phyloP scores from a whole-genome alignment of 75 land plant genomes.

The Adiantum capillusveneris region DNA sequence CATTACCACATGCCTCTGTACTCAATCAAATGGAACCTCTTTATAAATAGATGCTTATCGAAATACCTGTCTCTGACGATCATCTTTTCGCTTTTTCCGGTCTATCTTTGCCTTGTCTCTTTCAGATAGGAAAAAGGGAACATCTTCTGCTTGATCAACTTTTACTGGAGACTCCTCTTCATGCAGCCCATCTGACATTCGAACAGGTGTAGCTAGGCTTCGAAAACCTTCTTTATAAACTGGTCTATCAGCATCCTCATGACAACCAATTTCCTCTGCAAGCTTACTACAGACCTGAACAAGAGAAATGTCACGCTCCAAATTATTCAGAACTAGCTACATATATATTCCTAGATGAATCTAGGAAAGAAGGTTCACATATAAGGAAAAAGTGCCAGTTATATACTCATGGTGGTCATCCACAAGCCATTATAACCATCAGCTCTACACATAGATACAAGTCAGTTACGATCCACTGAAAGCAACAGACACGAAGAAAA shows the following conservation, averaged over 20 bases:
- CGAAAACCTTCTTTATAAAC: constrained; percentile 49
- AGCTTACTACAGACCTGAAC: constrained; percentile 73
- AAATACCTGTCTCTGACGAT: constrained; percentile 77
- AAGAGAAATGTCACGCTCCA: constrained; percentile 7
- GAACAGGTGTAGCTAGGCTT: constrained; percentile 74
- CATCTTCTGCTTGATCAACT: constrained; percentile 46
- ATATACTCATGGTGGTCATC: too few species aligned
- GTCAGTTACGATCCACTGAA: too few species aligned
- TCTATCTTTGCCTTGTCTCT: constrained; percentile 78
- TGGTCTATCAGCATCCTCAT: constrained; percentile 39
- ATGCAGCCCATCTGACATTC: constrained; percentile 93
- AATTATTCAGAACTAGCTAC: too few species aligned
- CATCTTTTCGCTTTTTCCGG: constrained; percentile 83
- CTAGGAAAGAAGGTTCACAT: too few species aligned
- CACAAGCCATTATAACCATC: too few species aligned
- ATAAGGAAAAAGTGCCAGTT: too few species aligned
- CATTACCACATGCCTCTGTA: neutral
- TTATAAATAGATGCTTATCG: neutral
- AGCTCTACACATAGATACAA: too few species aligned
- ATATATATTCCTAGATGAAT: too few species aligned
- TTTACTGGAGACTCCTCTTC: constrained; percentile 54
- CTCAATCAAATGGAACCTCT: too few species aligned
- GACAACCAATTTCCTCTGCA: constrained; percentile 77
- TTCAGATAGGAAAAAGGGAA: constrained; percentile 60
- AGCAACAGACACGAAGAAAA: too few species aligned